phyloP scores from a whole-genome alignment of 768 basidiomycete genomes.

The Xerocomus brunneocitrinus region DNA sequence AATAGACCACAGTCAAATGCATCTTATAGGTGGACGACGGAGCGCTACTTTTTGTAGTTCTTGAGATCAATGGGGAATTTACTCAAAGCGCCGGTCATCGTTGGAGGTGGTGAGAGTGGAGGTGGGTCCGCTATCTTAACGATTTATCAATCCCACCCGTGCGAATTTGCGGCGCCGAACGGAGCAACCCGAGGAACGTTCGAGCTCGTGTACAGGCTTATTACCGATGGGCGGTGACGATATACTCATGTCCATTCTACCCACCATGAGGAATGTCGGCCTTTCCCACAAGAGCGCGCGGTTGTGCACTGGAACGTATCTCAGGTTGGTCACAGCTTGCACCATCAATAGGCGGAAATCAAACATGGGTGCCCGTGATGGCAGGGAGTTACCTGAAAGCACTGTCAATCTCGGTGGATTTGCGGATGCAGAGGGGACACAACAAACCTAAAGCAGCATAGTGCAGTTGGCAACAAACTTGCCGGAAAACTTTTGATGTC shows the following conservation, averaged over 20 bases:
- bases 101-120: constrained; percentile 8
- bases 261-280: not conserved
- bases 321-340: not conserved
- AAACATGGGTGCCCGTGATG: not conserved
- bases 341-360: not conserved
- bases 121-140: not conserved
- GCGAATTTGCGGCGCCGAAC: constrained; percentile 17
- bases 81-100: constrained; percentile 39
- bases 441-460: not conserved
- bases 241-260: not conserved
- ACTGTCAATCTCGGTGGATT: not conserved
- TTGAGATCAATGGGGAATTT: constrained; percentile 76
- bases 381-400: not conserved
- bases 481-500: not conserved
- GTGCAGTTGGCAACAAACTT: not conserved
- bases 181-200: constrained; percentile 12
- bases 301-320: not conserved
- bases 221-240: not conserved
- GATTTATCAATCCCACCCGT: constrained; percentile 24
- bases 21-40: not conserved
- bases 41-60: constrained; percentile 63
- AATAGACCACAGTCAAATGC: constrained; percentile 8
- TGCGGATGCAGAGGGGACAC: not conserved
- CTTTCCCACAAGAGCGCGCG: not conserved
- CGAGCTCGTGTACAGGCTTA: constrained; percentile 2